Percentiles rank a stretch among this genome's conserved stretches.
These are phyloP conservation scores for Barnettozyma hawaiiensis DNA, from an alignment of 1,139 yeast genomes.

Conservation along the genomic window DNA sequence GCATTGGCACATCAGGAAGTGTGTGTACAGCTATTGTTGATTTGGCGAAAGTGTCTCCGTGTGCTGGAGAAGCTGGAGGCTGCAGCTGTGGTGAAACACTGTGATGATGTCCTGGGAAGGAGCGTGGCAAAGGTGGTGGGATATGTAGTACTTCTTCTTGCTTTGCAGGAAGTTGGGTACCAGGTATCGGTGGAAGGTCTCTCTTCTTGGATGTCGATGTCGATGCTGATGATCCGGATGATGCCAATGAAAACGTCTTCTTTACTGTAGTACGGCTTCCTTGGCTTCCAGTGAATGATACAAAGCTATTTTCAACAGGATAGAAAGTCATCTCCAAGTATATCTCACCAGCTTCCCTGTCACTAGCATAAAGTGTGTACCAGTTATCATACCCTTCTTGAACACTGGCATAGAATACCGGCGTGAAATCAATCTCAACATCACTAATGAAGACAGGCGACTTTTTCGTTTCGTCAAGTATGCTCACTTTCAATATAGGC, in stretches of 20 bases:
- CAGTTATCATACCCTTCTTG: conserved; percentile 82
- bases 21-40: conserved; percentile 18
- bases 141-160: conserved; percentile 3
- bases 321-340: conserved; percentile 90
- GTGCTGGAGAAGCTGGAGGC: not conserved
- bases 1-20: conserved; percentile 22
- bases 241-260: not conserved
- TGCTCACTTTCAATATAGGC: conserved; percentile 62
- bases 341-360: conserved; percentile 82
- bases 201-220: conserved; percentile 26
- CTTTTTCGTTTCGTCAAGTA: conserved; percentile 81
- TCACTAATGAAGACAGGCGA: conserved; percentile 86
- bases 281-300: conserved; percentile 5
- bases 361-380: conserved; percentile 66
- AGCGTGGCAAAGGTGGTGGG: conserved; percentile 27
- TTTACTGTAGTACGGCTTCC: conserved; percentile 2
- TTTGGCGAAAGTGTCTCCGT: not conserved
- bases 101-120: not conserved
- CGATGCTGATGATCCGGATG: conserved; percentile 2
- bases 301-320: conserved; percentile 37
- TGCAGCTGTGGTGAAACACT: not conserved
- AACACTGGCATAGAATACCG: conserved; percentile 58
- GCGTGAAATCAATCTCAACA: conserved; percentile 68
- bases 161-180: conserved; percentile 7
- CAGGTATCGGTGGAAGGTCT: conserved; percentile 36